Evolutionary conservation across 2,329 filamentous ascomycete genomes (phyloP), one percentile per base, ranked within the genome.

Genomic region (Apiospora arundinis): DNA sequence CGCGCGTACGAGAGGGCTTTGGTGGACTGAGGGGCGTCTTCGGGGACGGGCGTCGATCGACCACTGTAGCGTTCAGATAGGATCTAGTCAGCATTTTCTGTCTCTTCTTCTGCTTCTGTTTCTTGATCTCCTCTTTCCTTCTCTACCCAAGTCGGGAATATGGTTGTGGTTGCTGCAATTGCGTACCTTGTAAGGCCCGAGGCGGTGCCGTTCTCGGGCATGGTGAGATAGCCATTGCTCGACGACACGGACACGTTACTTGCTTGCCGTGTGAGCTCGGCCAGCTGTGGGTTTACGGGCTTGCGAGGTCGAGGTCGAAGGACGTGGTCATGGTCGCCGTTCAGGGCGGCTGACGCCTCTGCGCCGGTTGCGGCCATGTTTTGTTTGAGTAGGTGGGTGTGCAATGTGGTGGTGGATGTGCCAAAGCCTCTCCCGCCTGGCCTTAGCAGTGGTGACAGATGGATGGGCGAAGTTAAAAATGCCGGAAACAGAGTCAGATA

Each of bases 1-100:
- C 95, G 92, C 28, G 93, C 95, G 18, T 91, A 92, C 56, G 94
- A 97, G 73, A 97, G 92, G 48, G 92, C 95, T 76, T 95, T 93
- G 71, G 92, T 91, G 0, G 95, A 98, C 1, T 95, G 95, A n/a
- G 94, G 96, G 14, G 96, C 96, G 87, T 98, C 95, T 77, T 92
- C 88, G 70, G 95, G 91, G 67, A 97, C 83, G 60, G 95, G 95
- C 4, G 95, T 97, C 18, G 94, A 95, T 72, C 90, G 89, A 72
- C 94, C 94, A 82, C 94, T 97, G 76, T 48, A 11, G 40, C 4
- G 6, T 44, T 9, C 16, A 12, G 11, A 14, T 2, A 25, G 18
- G 65, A 18, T 23, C n/a, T 32, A 42, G 25, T 40, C 32, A 67
- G 52, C n/a, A 70, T 67, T 9, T 23, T 32, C 37, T 25, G 46